Evolutionary conservation across 345 rosid genomes (phyloP).

Genomic region (Dipteronia dyeriana): DNA sequence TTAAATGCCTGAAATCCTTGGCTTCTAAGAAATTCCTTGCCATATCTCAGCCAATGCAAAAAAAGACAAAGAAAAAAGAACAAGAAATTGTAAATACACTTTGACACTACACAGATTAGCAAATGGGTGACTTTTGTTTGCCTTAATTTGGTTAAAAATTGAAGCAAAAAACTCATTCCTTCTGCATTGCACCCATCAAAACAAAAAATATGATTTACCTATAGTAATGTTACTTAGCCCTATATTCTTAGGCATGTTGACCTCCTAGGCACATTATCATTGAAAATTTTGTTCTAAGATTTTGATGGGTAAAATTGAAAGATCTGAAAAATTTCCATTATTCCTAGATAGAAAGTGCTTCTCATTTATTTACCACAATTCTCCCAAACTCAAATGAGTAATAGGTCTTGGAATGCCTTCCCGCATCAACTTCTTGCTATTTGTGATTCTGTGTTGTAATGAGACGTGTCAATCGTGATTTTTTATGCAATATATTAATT

Average conservation of each 20-base stretch:
- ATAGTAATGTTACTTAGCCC: neutral
- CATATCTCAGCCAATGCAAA: neutral
- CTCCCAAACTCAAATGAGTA: neutral
- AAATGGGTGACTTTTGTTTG: neutral
- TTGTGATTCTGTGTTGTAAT: neutral
- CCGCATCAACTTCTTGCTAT: neutral
- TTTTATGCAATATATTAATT: neutral
- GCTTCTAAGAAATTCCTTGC: neutral
- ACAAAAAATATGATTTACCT: neutral
- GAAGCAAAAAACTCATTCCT: neutral
- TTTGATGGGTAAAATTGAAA: neutral
- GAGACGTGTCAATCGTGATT: neutral
- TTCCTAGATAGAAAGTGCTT: neutral
- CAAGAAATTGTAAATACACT: neutral
- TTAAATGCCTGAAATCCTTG: neutral
- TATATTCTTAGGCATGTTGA: neutral
- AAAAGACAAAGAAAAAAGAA: neutral
- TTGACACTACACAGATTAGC: neutral
- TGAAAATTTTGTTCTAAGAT: neutral
- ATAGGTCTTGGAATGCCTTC: neutral
- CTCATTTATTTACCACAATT: neutral
- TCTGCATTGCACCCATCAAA: neutral
- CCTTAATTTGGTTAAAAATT: neutral
- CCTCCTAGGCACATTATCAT: neutral
- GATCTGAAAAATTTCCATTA: neutral